Conservation (phyloP, 202 grass and related monocot genomes). For the Tripidium arundinaceum region DNA sequence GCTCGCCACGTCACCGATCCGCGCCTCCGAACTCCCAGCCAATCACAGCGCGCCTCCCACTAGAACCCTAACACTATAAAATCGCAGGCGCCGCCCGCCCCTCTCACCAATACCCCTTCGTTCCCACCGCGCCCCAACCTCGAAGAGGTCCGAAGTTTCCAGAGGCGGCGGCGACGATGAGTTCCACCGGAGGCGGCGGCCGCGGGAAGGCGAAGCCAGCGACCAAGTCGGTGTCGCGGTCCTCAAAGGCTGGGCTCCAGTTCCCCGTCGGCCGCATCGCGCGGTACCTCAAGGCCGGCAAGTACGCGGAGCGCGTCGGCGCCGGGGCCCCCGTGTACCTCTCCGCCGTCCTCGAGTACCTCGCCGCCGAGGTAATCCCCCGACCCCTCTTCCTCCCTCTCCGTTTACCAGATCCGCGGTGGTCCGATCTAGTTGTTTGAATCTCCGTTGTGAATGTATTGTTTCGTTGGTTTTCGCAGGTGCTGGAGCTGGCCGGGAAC, state of each 20-base stretch:
- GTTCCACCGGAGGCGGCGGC: conserved; percentile 48
- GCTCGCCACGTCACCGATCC: conserved; percentile 32
- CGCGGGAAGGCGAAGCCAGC: conserved; percentile 71
- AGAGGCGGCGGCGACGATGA: conserved; percentile 37
- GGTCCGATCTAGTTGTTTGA: background rate
- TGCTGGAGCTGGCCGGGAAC: conserved; percentile 54
- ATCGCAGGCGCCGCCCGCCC: background rate
- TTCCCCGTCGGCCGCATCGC: conserved; percentile 88
- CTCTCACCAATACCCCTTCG: background rate
- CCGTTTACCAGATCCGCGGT: background rate
- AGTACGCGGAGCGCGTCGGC: conserved; percentile 92
- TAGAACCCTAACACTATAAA: conserved; percentile 52
- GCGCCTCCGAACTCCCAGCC: background rate
- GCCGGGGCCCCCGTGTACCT: conserved; percentile 93
- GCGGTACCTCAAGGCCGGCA: conserved; percentile 85
- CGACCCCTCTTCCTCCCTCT: background rate
- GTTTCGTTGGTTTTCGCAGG: background rate
- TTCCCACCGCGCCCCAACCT: background rate
- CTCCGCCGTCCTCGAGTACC: conserved; percentile 91
- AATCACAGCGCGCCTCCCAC: conserved; percentile 16
- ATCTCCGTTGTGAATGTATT: background rate
- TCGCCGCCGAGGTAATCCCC: conserved; percentile 66
- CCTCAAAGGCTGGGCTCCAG: conserved; percentile 82
- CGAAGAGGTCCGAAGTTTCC: conserved; percentile 26
- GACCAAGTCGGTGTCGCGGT: conserved; percentile 69